These are phyloP conservation scores for Acidomyces sp. DNA, from an alignment of 495 filamentous ascomycete genomes.

Conservation along the genomic window DNA sequence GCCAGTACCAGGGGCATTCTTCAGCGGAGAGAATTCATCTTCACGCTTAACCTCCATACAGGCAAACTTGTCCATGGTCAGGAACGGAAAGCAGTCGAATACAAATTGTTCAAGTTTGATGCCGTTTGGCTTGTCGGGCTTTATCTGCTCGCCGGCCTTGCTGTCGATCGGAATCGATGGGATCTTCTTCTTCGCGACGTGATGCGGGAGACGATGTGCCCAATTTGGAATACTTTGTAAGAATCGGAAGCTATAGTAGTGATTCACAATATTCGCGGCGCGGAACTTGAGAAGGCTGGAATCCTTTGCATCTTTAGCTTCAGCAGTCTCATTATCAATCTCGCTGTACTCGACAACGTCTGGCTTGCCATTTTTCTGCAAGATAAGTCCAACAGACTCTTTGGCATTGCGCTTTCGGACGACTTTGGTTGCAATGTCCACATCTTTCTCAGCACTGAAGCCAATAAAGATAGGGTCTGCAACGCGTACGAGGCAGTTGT, in stretches of 20 bases:
- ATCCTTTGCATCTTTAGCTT: slow-evolving; percentile 78
- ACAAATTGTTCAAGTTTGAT: slow-evolving; percentile 99
- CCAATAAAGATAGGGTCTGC: slow-evolving; percentile 94
- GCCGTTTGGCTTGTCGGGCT: slow-evolving; percentile 88
- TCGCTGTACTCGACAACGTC: slow-evolving; percentile 99
- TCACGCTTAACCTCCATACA: slow-evolving; percentile 91
- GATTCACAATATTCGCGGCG: slow-evolving; percentile 98
- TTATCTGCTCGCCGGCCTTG: slow-evolving; percentile 61
- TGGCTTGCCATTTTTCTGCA: slow-evolving; percentile 88
- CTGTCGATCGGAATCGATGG: slow-evolving; percentile 53
- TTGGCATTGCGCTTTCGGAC: slow-evolving; percentile 95
- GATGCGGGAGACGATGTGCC: slow-evolving; percentile 77
- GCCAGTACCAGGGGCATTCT: slow-evolving; percentile 83
- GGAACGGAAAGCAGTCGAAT: slow-evolving; percentile 93
- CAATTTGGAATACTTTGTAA: slow-evolving; percentile 79
- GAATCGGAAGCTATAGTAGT: slow-evolving; percentile 96
- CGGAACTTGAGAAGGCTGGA: slow-evolving; percentile 80
- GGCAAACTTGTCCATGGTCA: slow-evolving; percentile 77
- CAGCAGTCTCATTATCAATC: slow-evolving; percentile 74
- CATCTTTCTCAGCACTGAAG: slow-evolving; percentile 74
- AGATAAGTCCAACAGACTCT: slow-evolving; percentile 89
- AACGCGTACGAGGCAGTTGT: slow-evolving; percentile 97
- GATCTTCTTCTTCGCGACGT: slow-evolving; percentile 98
- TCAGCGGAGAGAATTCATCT: slow-evolving; percentile 96
- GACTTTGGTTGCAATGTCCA: slow-evolving; percentile 96